phyloP scores from a whole-genome alignment of 2,329 filamentous ascomycete species.

The Pseudophaeomoniella oleicola region DNA sequence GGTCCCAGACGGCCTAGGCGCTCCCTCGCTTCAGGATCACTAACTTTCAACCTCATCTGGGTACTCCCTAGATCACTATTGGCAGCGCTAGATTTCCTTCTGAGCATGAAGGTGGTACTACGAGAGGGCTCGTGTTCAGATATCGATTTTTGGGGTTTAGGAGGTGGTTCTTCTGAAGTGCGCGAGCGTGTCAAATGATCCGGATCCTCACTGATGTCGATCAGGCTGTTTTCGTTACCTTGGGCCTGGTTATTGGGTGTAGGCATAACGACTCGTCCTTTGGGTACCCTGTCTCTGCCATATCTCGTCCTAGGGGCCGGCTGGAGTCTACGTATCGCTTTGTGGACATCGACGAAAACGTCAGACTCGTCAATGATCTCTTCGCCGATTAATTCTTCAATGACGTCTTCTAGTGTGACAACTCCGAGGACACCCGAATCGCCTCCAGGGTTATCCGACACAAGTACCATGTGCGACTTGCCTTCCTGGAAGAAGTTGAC shows the following conservation, averaged over 20 bases:
- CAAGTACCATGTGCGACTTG: conserved; percentile 96
- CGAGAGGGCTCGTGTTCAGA: conserved; percentile 18
- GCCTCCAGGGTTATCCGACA: conserved; percentile 81
- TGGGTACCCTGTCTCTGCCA: conserved; percentile 39
- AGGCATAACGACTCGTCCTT: conserved; percentile 37
- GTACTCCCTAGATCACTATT: conserved; percentile 15
- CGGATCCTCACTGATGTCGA: conserved; percentile 32
- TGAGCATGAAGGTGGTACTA: conserved; percentile 21
- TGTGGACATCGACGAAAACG: conserved; percentile 96
- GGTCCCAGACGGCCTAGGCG: conserved; percentile 51
- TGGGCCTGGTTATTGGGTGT: conserved; percentile 16
- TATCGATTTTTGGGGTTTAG: conserved; percentile 9
- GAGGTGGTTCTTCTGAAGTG: neutral
- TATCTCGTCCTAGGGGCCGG: conserved; percentile 60
- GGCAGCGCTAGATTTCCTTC: conserved; percentile 18
- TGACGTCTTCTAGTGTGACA: conserved; percentile 92
- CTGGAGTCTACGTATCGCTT: conserved; percentile 79
- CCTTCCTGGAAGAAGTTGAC: conserved; percentile 99
- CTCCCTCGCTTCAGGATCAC: conserved; percentile 40
- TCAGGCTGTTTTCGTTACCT: conserved; percentile 16
- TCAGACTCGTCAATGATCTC: conserved; percentile 99
- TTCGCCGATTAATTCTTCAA: conserved; percentile 96
- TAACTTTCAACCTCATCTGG: conserved; percentile 28
- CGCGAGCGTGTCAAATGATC: conserved; percentile 7
- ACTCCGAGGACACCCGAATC: conserved; percentile 83